Base-by-base conservation (phyloP, 129 eudicot genomes). In the Lactuca saligna region DNA sequence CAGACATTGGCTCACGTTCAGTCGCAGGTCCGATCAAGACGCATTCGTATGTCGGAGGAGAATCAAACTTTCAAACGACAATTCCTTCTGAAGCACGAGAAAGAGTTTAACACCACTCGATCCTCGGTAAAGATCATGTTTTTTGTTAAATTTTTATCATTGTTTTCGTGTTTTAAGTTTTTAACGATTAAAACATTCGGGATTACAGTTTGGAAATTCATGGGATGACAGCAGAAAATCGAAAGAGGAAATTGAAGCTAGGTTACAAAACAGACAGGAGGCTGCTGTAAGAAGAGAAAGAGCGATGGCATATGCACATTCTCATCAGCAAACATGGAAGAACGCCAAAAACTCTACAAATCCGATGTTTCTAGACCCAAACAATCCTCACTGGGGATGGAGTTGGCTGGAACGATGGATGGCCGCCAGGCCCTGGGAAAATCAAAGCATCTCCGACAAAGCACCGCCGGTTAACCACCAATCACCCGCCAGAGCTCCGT, bases 381-480 rank as follows among this genome's bases (percentile, higher is more conserved):
- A 80, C 77, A 86, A 89, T 76, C 93, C 97, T 34, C 97, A 81
- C 12, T 94, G 99, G 99, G 99, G 99, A 16, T 94, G 99, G 99
- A 94, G 95, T 74, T 94, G 99, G 99, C 75, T 94, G 62, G 99
- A 94, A 51, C 80, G 97, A 29, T 94, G 99, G 99, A 94, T 94
- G 97, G 97, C 97, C 3, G 84, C 90, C 20, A 83, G 91, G 32
- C 96, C 98, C 51, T 89, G 91, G 96, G 98, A 92, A 63, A 61
- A 74, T 20, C 80, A 79, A 79, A 76, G 55, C 75, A 59, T 64
- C 32, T 31, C 67, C 1, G 81, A 75, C 20, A 96, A 89, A 63
- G 83, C 61, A 12, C 70, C 65, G 1, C 78, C 96, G 3, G 58
- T 60, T 17, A 84, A 81, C 74, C 82, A 89, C 49, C 86, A 86